Evolutionary conservation across 345 rosid species (phyloP), one percentile per base, ranked within the genome.

Genomic region (Draba incana): DNA sequence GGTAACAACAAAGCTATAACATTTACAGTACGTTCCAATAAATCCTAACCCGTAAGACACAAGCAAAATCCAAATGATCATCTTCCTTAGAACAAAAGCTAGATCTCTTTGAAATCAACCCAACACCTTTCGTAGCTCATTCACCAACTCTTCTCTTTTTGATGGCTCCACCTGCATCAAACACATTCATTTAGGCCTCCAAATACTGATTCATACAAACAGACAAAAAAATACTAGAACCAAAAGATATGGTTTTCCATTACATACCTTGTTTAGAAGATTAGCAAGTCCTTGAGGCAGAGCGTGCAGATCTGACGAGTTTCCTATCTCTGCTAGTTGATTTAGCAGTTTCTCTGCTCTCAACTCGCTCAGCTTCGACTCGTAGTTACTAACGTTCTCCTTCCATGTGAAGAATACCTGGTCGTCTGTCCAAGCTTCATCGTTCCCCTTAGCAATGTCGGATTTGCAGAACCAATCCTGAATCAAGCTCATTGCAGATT

Each of bases 321-420:
- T 83, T 10, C 96, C 85, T 16, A 93, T 82, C 72, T 79, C 84
- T 44, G 87, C 78, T 41, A 94, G 71, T 51, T 85, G 92, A 75
- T 72, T 79, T 71, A 89, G 64, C 52, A 94, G 84, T 78, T 89
- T 91, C 79, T 89, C 90, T 30, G 77, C 84, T 71, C 93, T 80
- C 77, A 94, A 70, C 76, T 89, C 97, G 44, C 85, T 75, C 27
- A 94, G 78, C 71, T 83, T 82, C 38, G 75, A 81, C 64, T 82
- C 89, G 2, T 83, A 89, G 70, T 91, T 89, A 39, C 64, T 76
- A 10, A 66, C 56, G 70, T 86, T 78, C 20, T 78, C 82, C 76
- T 87, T 91, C 99, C 99, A 94, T 48, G 79, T 65, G 71, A 84
- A 88, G 89, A 94, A 94, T 64, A 87, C 79, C 62, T 86, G 90